Conservation (phyloP, 2,329 filamentous ascomycete genomes). For the Paecilomyces fulvus region DNA sequence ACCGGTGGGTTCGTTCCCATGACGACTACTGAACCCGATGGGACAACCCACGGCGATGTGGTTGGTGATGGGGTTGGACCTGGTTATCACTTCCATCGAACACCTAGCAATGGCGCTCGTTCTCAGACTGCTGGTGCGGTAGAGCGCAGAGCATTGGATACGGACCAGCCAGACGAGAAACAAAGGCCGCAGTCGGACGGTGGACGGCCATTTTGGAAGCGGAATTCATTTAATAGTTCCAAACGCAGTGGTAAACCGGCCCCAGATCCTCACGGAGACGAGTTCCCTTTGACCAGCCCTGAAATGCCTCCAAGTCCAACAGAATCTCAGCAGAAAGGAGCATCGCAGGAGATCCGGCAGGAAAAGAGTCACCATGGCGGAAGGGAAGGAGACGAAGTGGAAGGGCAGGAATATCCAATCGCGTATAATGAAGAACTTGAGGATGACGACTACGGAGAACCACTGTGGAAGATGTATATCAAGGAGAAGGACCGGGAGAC, state of each 20-base stretch:
- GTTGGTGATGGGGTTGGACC: constrained; percentile 1
- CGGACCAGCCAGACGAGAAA: background rate
- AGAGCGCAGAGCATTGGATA: background rate
- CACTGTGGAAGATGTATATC: constrained; percentile 76
- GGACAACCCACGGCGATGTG: background rate
- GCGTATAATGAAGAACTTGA: constrained; percentile 56
- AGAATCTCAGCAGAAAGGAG: background rate
- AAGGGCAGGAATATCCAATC: constrained; percentile 47
- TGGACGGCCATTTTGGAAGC: constrained; percentile 24
- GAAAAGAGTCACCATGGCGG: constrained; percentile 7
- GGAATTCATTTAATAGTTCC: constrained; percentile 21
- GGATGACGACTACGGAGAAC: constrained; percentile 54
- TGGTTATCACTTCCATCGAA: constrained; percentile 3
- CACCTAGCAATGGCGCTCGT: constrained; percentile 3
- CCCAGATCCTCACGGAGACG: constrained; percentile 18
- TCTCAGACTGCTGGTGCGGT: constrained; percentile 1
- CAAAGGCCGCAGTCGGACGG: background rate
- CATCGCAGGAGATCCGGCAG: constrained; percentile 3
- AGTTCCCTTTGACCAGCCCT: constrained; percentile 29
- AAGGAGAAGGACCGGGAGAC: constrained; percentile 75
- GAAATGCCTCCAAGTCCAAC: constrained; percentile 13
- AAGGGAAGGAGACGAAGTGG: constrained; percentile 17
- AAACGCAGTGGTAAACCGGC: constrained; percentile 16
- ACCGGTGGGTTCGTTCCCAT: constrained; percentile 25
- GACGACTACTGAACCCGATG: constrained; percentile 1